Conservation (phyloP, 2,329 filamentous ascomycete genomes). For the Tolypocladium sp. region DNA sequence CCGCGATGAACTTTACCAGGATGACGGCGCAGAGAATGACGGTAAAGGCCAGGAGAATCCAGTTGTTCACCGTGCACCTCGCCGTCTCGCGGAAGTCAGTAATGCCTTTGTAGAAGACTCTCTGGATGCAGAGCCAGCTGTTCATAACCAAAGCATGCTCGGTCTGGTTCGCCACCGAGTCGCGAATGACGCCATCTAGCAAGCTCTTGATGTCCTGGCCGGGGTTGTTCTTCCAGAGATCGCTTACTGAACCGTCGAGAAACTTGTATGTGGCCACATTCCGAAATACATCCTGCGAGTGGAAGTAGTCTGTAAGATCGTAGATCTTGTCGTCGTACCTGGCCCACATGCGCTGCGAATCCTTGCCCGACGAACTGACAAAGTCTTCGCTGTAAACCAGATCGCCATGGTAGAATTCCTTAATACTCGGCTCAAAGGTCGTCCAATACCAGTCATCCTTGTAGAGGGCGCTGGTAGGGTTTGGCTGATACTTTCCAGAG, state of each 20-base stretch:
- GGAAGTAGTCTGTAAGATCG: slow-evolving; percentile 86
- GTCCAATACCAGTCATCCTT: slow-evolving; percentile 68
- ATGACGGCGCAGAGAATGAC: slow-evolving; percentile 75
- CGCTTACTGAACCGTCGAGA: slow-evolving; percentile 57
- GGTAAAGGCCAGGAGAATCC: slow-evolving; percentile 80
- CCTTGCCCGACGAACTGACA: slow-evolving; percentile 56
- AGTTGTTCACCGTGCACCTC: slow-evolving; percentile 82
- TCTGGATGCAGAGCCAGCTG: slow-evolving; percentile 72
- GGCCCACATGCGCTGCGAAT: slow-evolving; percentile 67
- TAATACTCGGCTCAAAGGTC: slow-evolving; percentile 68
- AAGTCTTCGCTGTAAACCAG: slow-evolving; percentile 59
- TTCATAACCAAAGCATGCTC: slow-evolving; percentile 44
- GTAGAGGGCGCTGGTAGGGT: slow-evolving; percentile 48
- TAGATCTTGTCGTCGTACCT: slow-evolving; percentile 70
- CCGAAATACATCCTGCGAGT: slow-evolving; percentile 55
- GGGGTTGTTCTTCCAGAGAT: slow-evolving; percentile 63
- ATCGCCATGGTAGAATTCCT: slow-evolving; percentile 79
- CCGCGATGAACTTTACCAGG: slow-evolving; percentile 79
- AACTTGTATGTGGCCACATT: slow-evolving; percentile 55
- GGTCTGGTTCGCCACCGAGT: slow-evolving; percentile 41
- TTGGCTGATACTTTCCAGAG: slow-evolving; percentile 53
- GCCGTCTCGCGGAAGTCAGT: slow-evolving; percentile 73
- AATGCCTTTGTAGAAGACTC: slow-evolving; percentile 73
- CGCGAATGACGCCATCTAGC: slow-evolving; percentile 46
- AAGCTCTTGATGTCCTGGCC: slow-evolving; percentile 67